Conservation (phyloP, 371 early-diverging fungal genomes). For the Haplosporangium sp. region DNA sequence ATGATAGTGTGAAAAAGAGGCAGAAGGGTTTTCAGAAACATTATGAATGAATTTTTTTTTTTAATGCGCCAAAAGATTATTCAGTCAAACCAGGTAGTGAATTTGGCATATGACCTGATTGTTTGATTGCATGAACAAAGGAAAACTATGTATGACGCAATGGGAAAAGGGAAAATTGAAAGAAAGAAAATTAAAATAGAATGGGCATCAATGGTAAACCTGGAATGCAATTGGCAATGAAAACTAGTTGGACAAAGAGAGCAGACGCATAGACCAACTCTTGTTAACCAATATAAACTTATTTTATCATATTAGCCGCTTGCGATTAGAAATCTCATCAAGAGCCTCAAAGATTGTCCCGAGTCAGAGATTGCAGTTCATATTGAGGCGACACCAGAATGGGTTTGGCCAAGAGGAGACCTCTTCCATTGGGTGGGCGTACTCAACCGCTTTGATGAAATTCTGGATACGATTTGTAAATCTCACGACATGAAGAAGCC, state of each 20-base stretch:
- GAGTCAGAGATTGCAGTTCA: constrained; percentile 68
- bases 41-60: background rate
- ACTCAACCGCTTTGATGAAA: constrained; percentile 91
- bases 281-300: too few relatives aligned
- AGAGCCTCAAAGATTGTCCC: constrained; percentile 65
- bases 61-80: background rate
- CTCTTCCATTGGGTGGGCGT: constrained; percentile 95
- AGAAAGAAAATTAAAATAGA: too few relatives aligned
- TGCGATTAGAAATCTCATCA: constrained; percentile 67
- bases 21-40: too few relatives aligned
- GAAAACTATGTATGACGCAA: background rate
- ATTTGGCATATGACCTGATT: background rate
- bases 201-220: too few relatives aligned
- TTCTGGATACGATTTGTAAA: constrained; percentile 75
- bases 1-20: background rate
- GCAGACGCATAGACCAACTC: too few relatives aligned
- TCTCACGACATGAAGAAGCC: constrained; percentile 73
- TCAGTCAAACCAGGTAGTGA: background rate
- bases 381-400: constrained; percentile 66
- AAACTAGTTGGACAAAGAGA: too few relatives aligned
- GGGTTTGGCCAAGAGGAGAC: constrained; percentile 91
- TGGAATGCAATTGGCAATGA: too few relatives aligned
- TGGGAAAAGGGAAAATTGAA: too few relatives aligned
- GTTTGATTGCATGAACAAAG: background rate
- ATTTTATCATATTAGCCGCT: constrained; percentile 58